Percentiles rank a stretch among this genome's conserved stretches.
phyloP scores from a whole-genome alignment of 371 early-diverging fungal species.

The Lichtheimia ramosa region DNA sequence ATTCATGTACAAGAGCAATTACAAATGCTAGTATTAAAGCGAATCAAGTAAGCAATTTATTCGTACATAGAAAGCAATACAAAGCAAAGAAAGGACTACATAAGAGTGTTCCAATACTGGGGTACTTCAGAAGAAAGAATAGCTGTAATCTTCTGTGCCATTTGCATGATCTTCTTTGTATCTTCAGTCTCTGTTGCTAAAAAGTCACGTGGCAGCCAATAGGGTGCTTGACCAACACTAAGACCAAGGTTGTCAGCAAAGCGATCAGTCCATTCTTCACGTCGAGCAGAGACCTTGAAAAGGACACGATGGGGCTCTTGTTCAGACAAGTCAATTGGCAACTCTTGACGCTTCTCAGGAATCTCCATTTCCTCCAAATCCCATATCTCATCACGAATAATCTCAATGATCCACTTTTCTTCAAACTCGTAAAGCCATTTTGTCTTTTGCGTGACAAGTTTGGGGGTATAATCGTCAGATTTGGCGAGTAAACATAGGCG shows the following conservation, averaged over 20 bases:
- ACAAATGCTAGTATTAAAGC: too few relatives aligned
- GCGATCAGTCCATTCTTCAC: constrained; percentile 36
- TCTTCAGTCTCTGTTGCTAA: constrained; percentile 26
- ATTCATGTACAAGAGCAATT: too few relatives aligned
- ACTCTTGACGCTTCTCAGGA: constrained; percentile 10
- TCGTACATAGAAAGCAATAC: too few relatives aligned
- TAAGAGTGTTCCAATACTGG: constrained; percentile 23
- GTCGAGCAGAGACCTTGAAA: constrained; percentile 35
- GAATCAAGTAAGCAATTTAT: too few relatives aligned
- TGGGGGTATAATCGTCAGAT: constrained; percentile 23
- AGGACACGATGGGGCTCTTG: constrained; percentile 24
- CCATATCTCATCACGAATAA: constrained; percentile 46
- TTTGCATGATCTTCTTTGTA: constrained; percentile 16
- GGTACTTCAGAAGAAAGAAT: constrained; percentile 27
- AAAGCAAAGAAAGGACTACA: background rate
- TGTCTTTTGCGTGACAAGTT: constrained; percentile 32
- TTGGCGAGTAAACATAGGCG: constrained; percentile 23
- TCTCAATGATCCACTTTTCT: constrained; percentile 33
- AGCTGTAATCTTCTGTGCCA: constrained; percentile 24
- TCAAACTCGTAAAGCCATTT: constrained; percentile 41
- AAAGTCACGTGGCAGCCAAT: constrained; percentile 37
- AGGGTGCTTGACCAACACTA: constrained; percentile 42
- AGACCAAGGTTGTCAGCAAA: constrained; percentile 38
- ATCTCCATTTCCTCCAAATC: constrained; percentile 20
- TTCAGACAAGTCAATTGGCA: constrained; percentile 30